These are phyloP conservation scores for Tylopilus vinaceipallidus DNA, from an alignment of 768 basidiomycete species.

Conservation along the genomic window DNA sequence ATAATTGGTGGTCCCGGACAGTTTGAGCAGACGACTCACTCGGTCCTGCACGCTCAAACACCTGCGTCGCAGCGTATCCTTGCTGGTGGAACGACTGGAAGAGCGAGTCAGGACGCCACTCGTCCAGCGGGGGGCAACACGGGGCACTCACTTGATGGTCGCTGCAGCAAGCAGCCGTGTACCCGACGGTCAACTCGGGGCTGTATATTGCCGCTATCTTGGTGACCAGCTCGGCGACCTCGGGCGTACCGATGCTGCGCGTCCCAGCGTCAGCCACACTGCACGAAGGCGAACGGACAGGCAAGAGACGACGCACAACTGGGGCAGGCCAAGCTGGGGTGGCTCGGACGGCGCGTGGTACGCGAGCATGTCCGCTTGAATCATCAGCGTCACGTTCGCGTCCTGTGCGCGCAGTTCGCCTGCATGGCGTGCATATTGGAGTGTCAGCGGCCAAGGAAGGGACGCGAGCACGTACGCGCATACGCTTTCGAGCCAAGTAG, in stretches of 20 bases:
- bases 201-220: conserved; percentile 80
- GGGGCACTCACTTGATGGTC: conserved; percentile 68
- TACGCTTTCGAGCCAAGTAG: conserved; percentile 76
- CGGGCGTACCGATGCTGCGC: conserved; percentile 71
- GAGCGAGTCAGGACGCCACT: background rate
- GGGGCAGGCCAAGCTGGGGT: conserved; percentile 78
- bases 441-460: background rate
- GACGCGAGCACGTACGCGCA: conserved; percentile 56
- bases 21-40: conserved; percentile 35
- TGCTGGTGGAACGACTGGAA: conserved; percentile 72
- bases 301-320: conserved; percentile 43
- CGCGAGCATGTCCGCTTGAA: conserved; percentile 92
- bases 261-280: background rate
- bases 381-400: conserved; percentile 75
- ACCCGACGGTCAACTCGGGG: conserved; percentile 72
- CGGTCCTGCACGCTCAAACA: conserved; percentile 84
- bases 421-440: conserved; percentile 23
- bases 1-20: background rate
- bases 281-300: background rate
- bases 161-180: conserved; percentile 81
- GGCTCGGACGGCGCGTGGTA: conserved; percentile 81
- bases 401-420: conserved; percentile 55
- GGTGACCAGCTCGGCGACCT: conserved; percentile 70
- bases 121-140: background rate
- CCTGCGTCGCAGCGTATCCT: conserved; percentile 83